phyloP scores from a whole-genome alignment of 208 protist genomes.

The Balamuthia mandrillaris region DNA sequence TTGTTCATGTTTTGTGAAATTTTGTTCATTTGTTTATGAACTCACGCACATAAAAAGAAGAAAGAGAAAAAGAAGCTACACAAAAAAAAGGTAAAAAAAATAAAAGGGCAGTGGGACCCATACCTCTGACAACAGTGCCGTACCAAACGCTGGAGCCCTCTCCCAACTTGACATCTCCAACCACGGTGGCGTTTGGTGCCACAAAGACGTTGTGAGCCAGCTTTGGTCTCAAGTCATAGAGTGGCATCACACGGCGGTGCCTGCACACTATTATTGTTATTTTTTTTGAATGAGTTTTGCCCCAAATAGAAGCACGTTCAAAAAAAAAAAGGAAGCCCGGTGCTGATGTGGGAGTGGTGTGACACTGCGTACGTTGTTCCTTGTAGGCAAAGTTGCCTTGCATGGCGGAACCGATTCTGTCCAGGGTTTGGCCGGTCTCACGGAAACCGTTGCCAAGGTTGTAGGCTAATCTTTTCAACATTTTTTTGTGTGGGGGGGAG shows the following conservation, averaged over 20 bases:
- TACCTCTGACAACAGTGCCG: constrained; percentile 32
- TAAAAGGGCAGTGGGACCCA: background rate
- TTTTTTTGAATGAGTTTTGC: background rate
- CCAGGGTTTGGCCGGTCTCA: constrained; percentile 4
- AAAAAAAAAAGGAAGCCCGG: background rate
- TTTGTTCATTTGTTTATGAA: background rate
- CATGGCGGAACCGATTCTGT: background rate
- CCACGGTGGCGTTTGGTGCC: background rate
- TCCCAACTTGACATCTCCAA: constrained; percentile 32
- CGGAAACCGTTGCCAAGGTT: background rate
- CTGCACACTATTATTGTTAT: background rate
- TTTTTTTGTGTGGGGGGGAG: background rate
- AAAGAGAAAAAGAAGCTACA: background rate
- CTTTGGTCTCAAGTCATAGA: background rate
- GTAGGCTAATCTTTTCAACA: background rate
- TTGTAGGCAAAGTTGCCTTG: constrained; percentile 9
- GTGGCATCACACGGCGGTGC: background rate
- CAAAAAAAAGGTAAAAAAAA: background rate
- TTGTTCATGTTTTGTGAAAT: background rate
- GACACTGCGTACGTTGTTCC: background rate
- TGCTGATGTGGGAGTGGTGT: background rate
- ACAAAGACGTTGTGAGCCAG: constrained; percentile 9
- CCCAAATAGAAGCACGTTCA: background rate
- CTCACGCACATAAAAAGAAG: background rate
- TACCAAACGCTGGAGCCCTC: constrained; percentile 26